These are phyloP conservation scores for Lepidopterella palustris DNA, from an alignment of 495 filamentous ascomycete genomes.

Conservation along the genomic window DNA sequence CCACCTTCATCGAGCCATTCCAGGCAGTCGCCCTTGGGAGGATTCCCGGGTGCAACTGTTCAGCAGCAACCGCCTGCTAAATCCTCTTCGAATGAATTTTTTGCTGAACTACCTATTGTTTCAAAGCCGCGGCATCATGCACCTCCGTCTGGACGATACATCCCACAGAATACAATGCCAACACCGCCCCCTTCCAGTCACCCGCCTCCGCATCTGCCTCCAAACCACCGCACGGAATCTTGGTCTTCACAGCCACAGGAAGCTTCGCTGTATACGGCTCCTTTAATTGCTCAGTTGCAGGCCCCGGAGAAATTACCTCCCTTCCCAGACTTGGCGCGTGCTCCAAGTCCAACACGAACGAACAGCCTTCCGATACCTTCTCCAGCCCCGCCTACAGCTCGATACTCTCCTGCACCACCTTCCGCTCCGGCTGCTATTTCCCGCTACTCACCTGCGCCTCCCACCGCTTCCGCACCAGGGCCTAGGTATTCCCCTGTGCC, in stretches of 20 bases:
- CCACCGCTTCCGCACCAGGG: constrained; percentile 36
- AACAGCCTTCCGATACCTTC: constrained; percentile 28
- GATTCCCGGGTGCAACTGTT: constrained; percentile 2
- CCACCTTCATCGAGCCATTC: constrained; percentile 35
- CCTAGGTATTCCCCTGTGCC: constrained; percentile 50
- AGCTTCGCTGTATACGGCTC: constrained; percentile 29
- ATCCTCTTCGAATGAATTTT: constrained; percentile 56
- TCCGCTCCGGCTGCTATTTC: constrained; percentile 7
- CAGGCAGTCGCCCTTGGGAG: constrained; percentile 17
- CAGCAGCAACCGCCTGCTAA: constrained; percentile 26
- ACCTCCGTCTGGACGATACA: constrained; percentile 47
- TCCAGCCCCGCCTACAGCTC: constrained; percentile 17
- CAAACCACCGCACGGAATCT: constrained; percentile 22
- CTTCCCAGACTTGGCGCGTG: constrained; percentile 43
- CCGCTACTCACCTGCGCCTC: constrained; percentile 29
- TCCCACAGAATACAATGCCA: constrained; percentile 38
- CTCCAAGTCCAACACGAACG: constrained; percentile 14
- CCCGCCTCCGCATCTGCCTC: constrained; percentile 20
- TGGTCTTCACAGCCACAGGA: constrained; percentile 30
- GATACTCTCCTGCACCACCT: constrained; percentile 27
- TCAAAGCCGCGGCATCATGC: constrained; percentile 47
- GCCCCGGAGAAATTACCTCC: constrained; percentile 44
- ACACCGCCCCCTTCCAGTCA: constrained; percentile 27
- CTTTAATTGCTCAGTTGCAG: constrained; percentile 47
- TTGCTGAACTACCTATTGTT: constrained; percentile 75